phyloP scores from a whole-genome alignment of 768 basidiomycete species.

The Tricholoma matsutake region DNA sequence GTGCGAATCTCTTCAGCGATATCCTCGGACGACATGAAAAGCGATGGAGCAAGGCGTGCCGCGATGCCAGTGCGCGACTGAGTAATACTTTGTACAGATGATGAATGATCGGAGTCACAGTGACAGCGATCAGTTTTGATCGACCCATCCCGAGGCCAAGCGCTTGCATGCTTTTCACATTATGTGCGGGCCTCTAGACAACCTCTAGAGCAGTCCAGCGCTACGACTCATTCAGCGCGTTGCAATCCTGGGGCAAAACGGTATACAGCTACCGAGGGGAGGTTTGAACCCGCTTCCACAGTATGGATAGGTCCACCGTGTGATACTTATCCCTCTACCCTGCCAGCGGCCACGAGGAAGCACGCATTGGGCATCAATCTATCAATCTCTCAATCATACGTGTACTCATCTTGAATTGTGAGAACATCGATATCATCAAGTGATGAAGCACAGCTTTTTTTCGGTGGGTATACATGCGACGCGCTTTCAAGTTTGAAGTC shows the following conservation, averaged over 20 bases:
- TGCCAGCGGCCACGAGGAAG: background rate
- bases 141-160: too few species aligned
- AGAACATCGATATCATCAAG: conserved; percentile 1
- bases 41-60: too few species aligned
- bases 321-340: background rate
- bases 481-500: background rate
- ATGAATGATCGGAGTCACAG: background rate
- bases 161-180: too few species aligned
- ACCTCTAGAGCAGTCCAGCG: too few species aligned
- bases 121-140: background rate
- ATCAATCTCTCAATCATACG: background rate
- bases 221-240: too few species aligned
- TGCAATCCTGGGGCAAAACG: too few species aligned
- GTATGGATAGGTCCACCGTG: background rate
- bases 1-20: conserved; percentile 77
- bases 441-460: background rate
- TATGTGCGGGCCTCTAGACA: too few species aligned
- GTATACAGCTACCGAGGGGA: background rate
- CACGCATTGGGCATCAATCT: background rate
- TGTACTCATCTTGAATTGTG: background rate
- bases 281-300: background rate
- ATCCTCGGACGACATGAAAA: conserved; percentile 63
- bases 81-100: too few species aligned
- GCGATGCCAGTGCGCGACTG: too few species aligned
- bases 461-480: background rate